These are phyloP conservation scores for Pelargonium myrrhifolium DNA, from an alignment of 441 rosid species.

Conservation along the genomic window DNA sequence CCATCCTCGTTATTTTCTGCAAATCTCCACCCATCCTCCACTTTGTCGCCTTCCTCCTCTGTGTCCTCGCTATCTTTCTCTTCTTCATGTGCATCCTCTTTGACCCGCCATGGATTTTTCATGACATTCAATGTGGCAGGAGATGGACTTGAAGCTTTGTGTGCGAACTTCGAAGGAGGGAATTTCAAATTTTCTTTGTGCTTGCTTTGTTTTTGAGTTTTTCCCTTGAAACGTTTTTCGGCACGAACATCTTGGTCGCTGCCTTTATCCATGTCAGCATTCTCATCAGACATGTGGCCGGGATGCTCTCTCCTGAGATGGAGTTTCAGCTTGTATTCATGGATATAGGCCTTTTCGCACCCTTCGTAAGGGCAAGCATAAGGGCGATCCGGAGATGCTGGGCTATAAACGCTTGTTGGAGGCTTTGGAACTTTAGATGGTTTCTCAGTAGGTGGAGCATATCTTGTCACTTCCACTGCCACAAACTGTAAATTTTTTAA, in stretches of 20 bases:
- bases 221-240: conserved; percentile 34
- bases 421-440: conserved; percentile 46
- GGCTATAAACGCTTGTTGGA: conserved; percentile 40
- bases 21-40: conserved; percentile 76
- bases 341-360: conserved; percentile 61
- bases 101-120: conserved; percentile 53
- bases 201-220: conserved; percentile 49
- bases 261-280: conserved; percentile 53
- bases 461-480: conserved; percentile 46
- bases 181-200: conserved; percentile 49
- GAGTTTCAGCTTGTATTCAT: conserved; percentile 26
- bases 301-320: conserved; percentile 27
- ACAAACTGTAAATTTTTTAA: conserved; percentile 34
- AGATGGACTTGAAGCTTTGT: conserved; percentile 53
- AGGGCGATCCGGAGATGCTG: conserved; percentile 73
- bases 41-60: conserved; percentile 62
- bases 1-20: conserved; percentile 67
- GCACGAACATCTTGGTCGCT: conserved; percentile 58
- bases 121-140: conserved; percentile 35
- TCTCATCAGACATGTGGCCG: conserved; percentile 19
- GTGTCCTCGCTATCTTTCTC: conserved; percentile 78
- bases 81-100: conserved; percentile 40
- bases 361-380: conserved; percentile 84
- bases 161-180: conserved; percentile 49
- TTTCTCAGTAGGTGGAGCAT: conserved; percentile 68